Evolutionary conservation across 2,329 filamentous ascomycete species (phyloP), one percentile per base, ranked within the genome.

Genomic region (Juglanconis sp.): DNA sequence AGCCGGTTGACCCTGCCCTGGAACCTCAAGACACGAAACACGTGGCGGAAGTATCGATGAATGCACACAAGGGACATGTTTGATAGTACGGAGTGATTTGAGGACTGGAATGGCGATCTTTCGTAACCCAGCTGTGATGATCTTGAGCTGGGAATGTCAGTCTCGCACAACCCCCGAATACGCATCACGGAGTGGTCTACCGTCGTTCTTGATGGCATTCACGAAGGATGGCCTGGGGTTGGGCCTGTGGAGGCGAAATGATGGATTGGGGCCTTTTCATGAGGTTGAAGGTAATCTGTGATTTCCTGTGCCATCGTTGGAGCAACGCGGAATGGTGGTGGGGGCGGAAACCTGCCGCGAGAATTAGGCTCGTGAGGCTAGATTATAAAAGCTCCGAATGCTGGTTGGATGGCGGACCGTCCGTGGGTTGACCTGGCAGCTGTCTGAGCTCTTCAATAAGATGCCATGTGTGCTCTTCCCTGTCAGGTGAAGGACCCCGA

Each of bases 21-120:
- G 34, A 36, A 50, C 48, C 48, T 50, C n/a, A 38, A 34, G 24
- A 53, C 51, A 53, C 35, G 51, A 53, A 53, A 55, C 32, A 47
- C n/a, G 7, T 34, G 8, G 11, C n/a, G 3, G 40, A 34, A 47
- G 15, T 24, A 46, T 47, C 40, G 8, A 24, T 36, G 40, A 10
- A 15, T 35, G 31, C 40, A 5, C 40, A 54, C 35, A 8, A 9
- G 15, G 32, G 44, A 48, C 44, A 3, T 48, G 53, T 15, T 49
- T 56, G 53, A 56, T 49, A 49, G 34, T 24, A 56, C 53, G 40
- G 31, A 35, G 4, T 13, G 42, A 31, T 48, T 24, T 34, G 4
- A 17, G 24, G 11, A 38, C 9, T 48, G 38, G 42, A 36, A 36
- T 7, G 53, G 17, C 24, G 53, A 36, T 56, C 53, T 30, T 17